These are phyloP conservation scores for Nymphaea thermarum DNA, from an alignment of 164 flowering plant genomes.

Conservation along the genomic window DNA sequence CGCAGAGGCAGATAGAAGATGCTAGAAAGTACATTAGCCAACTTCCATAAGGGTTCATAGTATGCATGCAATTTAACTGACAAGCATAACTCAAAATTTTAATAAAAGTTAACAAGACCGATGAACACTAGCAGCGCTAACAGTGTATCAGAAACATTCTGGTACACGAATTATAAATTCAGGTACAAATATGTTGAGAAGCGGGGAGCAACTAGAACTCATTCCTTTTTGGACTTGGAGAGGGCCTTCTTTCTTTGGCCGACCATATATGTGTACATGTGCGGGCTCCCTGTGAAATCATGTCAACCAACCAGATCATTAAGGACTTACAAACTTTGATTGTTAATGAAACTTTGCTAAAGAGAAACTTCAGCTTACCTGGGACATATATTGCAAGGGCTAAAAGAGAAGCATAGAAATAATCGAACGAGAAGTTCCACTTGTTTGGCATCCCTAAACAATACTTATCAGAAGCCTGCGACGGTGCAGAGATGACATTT, in stretches of 20 bases:
- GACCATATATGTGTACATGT: slow-evolving; percentile 63
- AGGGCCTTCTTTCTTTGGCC: slow-evolving; percentile 70
- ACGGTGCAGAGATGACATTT: not conserved
- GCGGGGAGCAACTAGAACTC: slow-evolving; percentile 3
- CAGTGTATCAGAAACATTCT: not conserved
- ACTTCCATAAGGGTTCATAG: not conserved
- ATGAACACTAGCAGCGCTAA: not conserved
- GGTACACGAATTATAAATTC: not conserved
- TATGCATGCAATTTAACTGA: not conserved
- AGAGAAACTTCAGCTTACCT: slow-evolving; percentile 20
- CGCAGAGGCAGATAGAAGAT: no score
- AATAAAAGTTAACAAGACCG: not conserved
- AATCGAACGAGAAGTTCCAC: slow-evolving; percentile 72
- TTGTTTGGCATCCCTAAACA: slow-evolving; percentile 68
- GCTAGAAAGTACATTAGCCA: no score
- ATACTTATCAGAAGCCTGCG: slow-evolving; percentile 59
- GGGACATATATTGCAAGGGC: slow-evolving; percentile 49
- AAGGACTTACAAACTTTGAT: not conserved
- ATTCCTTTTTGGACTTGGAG: slow-evolving; percentile 53
- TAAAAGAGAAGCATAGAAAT: slow-evolving; percentile 39
- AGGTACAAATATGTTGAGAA: not conserved
- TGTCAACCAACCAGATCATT: not conserved
- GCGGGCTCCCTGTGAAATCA: slow-evolving; percentile 57
- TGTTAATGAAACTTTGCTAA: not conserved
- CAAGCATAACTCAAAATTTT: not conserved